phyloP scores from a whole-genome alignment of 225 moss, liverwort and hornwort genomes.

The Ulota crispa region DNA sequence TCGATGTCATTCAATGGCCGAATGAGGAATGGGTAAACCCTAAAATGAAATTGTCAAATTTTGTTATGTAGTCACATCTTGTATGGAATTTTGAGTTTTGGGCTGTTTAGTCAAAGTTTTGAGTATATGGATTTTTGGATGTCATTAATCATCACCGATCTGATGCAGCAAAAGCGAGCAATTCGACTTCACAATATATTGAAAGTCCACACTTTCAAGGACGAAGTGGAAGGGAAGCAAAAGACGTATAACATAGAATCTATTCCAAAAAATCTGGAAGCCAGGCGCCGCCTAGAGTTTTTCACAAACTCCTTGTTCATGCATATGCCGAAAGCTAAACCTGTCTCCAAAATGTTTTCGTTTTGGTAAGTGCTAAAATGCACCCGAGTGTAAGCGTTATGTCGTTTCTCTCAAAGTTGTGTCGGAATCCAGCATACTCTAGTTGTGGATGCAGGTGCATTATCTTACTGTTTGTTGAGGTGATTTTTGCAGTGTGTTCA shows the following conservation, averaged over 20 bases:
- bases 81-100: neutral
- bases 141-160: constrained; percentile 15
- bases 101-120: neutral
- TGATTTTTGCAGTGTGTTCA: constrained; percentile 78
- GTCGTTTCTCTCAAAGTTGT: constrained; percentile 2
- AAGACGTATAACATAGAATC: constrained; percentile 69
- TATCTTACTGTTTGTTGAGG: constrained; percentile 20
- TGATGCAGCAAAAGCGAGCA: constrained; percentile 70
- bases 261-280: constrained; percentile 84
- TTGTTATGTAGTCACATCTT: constrained; percentile 7
- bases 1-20: constrained; percentile 75
- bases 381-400: neutral
- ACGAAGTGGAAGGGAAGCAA: constrained; percentile 58
- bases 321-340: constrained; percentile 82
- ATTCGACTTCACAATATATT: constrained; percentile 75
- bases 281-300: constrained; percentile 78
- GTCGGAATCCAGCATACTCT: neutral
- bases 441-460: constrained; percentile 13
- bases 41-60: neutral
- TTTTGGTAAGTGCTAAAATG: constrained; percentile 62
- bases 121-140: neutral
- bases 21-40: constrained; percentile 40
- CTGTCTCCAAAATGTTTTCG: constrained; percentile 80
- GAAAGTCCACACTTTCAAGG: constrained; percentile 73
- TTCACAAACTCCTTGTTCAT: constrained; percentile 97